phyloP scores from a whole-genome alignment of 129 eudicot genomes.

The Gnaphalium uliginosum region DNA sequence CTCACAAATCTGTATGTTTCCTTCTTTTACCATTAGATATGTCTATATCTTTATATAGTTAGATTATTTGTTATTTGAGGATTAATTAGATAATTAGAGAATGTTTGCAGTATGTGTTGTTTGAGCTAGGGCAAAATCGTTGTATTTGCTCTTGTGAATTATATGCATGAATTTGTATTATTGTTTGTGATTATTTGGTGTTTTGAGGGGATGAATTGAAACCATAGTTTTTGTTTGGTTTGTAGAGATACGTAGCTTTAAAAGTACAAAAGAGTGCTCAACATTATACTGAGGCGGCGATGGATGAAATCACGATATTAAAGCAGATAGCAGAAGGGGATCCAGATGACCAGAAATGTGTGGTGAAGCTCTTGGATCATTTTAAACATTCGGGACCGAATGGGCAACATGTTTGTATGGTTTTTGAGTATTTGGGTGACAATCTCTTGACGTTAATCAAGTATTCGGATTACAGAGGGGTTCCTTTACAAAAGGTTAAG shows the following conservation, averaged over 20 bases:
- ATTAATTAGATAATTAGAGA: constrained; percentile 5
- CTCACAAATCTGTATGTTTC: constrained; percentile 55
- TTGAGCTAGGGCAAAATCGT: not conserved
- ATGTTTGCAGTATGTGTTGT: not conserved
- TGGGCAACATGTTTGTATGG: constrained; percentile 98
- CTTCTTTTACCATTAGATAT: not conserved
- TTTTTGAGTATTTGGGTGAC: constrained; percentile 90
- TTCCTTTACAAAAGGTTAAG: constrained; percentile 79
- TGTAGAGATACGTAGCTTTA: constrained; percentile 81
- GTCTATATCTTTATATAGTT: not conserved
- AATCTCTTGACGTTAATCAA: constrained; percentile 83
- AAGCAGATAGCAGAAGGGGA: constrained; percentile 88
- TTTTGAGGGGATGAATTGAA: not conserved
- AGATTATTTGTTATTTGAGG: not conserved
- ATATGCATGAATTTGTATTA: not conserved
- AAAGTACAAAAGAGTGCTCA: constrained; percentile 97
- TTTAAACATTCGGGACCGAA: constrained; percentile 94
- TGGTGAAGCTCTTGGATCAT: constrained; percentile 91
- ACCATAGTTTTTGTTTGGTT: not conserved
- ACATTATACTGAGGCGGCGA: constrained; percentile 90
- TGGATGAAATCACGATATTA: constrained; percentile 87
- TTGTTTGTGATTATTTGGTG: constrained; percentile 22
- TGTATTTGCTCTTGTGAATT: not conserved
- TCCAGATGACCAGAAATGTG: constrained; percentile 75
- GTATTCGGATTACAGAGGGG: constrained; percentile 74